Percentiles rank a stretch among this genome's conserved stretches.
Conservation (phyloP, 2,329 filamentous ascomycete species). For the Sarocladiaceae sp. region DNA sequence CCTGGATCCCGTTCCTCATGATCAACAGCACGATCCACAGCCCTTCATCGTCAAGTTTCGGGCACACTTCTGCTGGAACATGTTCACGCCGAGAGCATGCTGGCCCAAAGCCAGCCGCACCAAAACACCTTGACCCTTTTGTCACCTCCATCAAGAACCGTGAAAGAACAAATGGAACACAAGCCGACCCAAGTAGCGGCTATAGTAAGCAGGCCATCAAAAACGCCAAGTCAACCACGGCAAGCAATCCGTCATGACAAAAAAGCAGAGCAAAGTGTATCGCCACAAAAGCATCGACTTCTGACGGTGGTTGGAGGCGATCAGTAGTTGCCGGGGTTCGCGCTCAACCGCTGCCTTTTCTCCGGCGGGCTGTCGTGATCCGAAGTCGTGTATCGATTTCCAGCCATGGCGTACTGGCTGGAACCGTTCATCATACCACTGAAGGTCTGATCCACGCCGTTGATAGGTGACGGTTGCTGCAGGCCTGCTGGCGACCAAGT, state of each 20-base stretch:
- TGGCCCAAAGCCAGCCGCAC: not conserved
- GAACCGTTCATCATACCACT: conserved; percentile 35
- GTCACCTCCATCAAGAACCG: too few species aligned
- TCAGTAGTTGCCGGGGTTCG: conserved; percentile 31
- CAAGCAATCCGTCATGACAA: not conserved
- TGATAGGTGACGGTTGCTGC: conserved; percentile 40
- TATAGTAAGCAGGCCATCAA: not conserved
- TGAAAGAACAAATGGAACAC: not conserved
- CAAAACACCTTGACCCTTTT: conserved; percentile 7
- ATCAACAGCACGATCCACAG: too few species aligned
- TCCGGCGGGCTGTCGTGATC: conserved; percentile 40
- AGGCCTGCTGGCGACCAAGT: conserved; percentile 48
- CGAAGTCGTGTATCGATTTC: conserved; percentile 24
- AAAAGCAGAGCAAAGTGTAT: not conserved
- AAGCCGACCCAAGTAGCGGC: not conserved
- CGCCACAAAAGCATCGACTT: not conserved
- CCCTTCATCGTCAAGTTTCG: too few species aligned
- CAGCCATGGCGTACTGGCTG: conserved; percentile 28
- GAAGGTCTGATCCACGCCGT: conserved; percentile 39
- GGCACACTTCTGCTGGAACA: too few species aligned
- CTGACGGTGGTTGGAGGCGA: not conserved
- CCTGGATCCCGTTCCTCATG: too few species aligned
- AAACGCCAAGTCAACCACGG: not conserved
- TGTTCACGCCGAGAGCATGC: too few species aligned
- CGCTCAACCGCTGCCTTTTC: conserved; percentile 47